Conservation (phyloP, 768 basidiomycete genomes). For the Amanita rubescens region DNA sequence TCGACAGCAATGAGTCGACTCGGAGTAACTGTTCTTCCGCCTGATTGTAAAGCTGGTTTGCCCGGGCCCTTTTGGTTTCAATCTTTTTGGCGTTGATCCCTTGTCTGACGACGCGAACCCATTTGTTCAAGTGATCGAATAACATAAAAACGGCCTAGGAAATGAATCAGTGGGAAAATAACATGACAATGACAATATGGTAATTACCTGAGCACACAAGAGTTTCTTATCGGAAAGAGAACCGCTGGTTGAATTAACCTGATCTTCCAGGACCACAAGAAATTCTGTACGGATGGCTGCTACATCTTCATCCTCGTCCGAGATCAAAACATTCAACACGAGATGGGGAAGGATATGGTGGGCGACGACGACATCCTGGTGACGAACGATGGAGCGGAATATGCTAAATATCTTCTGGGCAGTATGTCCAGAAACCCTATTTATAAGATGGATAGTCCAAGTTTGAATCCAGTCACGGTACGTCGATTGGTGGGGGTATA, state of each 20-base stretch:
- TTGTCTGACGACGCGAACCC: constrained; percentile 73
- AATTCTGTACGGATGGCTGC: constrained; percentile 70
- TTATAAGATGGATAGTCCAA: constrained; percentile 81
- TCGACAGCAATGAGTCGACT: constrained; percentile 77
- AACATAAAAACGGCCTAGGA: constrained; percentile 84
- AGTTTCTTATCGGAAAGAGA: constrained; percentile 74
- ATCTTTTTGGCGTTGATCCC: constrained; percentile 43
- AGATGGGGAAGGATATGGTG: constrained; percentile 88
- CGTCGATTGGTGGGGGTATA: constrained; percentile 69
- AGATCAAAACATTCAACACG: constrained; percentile 77
- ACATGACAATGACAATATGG: background rate
- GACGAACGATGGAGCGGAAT: constrained; percentile 70
- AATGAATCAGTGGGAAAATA: background rate
- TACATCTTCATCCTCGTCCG: constrained; percentile 56
- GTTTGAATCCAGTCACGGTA: constrained; percentile 96
- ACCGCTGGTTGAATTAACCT: constrained; percentile 54
- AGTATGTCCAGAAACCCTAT: constrained; percentile 44
- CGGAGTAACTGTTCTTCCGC: constrained; percentile 54
- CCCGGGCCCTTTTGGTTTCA: constrained; percentile 44
- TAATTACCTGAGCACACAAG: constrained; percentile 84
- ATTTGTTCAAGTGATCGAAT: constrained; percentile 90
- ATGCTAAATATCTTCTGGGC: constrained; percentile 70
- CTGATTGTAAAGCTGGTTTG: constrained; percentile 26
- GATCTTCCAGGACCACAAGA: constrained; percentile 77
- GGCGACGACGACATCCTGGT: constrained; percentile 92